Conservation (phyloP, 176 grass and related monocot species). For the Luzula sylvatica region DNA sequence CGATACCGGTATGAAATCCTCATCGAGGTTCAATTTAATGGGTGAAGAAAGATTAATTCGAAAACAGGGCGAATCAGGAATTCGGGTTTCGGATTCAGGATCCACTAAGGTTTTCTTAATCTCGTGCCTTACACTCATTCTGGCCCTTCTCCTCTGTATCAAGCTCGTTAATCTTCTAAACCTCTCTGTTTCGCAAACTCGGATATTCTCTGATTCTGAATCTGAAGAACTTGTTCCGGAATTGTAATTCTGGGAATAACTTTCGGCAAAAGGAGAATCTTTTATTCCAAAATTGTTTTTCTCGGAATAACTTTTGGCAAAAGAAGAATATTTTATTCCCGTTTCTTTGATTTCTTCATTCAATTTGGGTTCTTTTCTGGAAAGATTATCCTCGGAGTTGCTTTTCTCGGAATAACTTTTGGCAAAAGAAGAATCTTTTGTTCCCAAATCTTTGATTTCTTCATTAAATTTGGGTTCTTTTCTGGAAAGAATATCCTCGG, state of each 20-base stretch:
- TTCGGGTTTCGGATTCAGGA: neutral
- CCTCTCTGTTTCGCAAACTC: slow-evolving; percentile 11
- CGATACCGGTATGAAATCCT: neutral
- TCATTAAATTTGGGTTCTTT: neutral
- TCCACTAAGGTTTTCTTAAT: slow-evolving; percentile 16
- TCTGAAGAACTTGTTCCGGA: neutral
- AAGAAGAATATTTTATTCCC: neutral
- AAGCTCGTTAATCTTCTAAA: slow-evolving; percentile 20
- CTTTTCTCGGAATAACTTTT: neutral
- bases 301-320: neutral
- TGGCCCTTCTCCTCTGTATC: slow-evolving; percentile 21
- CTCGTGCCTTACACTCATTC: slow-evolving; percentile 18
- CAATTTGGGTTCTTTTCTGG: neutral
- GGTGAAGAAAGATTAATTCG: neutral
- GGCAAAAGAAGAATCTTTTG: neutral
- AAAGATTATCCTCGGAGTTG: neutral
- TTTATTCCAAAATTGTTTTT: neutral
- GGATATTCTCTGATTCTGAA: slow-evolving; percentile 14
- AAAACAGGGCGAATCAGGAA: slow-evolving; percentile 1
- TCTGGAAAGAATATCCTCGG: neutral
- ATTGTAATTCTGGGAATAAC: neutral
- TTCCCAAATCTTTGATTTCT: neutral
- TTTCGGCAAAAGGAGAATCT: neutral
- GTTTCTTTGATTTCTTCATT: neutral
- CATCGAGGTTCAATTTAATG: slow-evolving; percentile 7